phyloP scores from a whole-genome alignment of 768 basidiomycete species.

The Termitomyces sp. region DNA sequence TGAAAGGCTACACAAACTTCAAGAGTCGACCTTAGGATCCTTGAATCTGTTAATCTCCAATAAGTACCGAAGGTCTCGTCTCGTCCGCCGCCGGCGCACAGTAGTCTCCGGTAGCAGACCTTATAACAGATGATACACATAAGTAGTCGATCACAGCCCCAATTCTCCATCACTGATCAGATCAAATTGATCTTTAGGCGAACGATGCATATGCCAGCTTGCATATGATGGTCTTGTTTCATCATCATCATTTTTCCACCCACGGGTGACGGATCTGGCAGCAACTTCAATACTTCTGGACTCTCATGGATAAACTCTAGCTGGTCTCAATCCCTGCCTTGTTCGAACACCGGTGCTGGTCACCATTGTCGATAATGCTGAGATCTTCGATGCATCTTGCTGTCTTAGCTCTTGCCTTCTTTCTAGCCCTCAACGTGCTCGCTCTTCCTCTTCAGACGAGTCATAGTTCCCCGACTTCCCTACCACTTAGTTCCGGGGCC shows the following conservation, averaged over 20 bases:
- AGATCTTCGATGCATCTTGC: not conserved
- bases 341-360: not conserved
- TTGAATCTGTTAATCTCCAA: too few relatives aligned
- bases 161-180: too few relatives aligned
- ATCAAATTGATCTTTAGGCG: too few relatives aligned
- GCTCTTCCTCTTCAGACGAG: not conserved
- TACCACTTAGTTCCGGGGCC: not conserved
- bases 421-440: not conserved
- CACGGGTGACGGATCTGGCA: not conserved
- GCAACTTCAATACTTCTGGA: not conserved
- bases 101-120: too few relatives aligned
- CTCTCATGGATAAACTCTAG: not conserved
- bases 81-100: too few relatives aligned
- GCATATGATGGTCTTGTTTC: too few relatives aligned
- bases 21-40: not conserved
- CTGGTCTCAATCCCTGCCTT: not conserved
- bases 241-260: not conserved
- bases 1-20: not conserved
- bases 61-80: too few relatives aligned
- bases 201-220: too few relatives aligned
- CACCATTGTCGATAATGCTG: not conserved
- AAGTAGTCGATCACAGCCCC: too few relatives aligned
- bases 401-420: not conserved
- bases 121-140: too few relatives aligned
- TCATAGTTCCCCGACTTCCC: not conserved